Evolutionary conservation across 805 yeast species (phyloP).

Genomic region (Metschnikowia peoriensis): DNA sequence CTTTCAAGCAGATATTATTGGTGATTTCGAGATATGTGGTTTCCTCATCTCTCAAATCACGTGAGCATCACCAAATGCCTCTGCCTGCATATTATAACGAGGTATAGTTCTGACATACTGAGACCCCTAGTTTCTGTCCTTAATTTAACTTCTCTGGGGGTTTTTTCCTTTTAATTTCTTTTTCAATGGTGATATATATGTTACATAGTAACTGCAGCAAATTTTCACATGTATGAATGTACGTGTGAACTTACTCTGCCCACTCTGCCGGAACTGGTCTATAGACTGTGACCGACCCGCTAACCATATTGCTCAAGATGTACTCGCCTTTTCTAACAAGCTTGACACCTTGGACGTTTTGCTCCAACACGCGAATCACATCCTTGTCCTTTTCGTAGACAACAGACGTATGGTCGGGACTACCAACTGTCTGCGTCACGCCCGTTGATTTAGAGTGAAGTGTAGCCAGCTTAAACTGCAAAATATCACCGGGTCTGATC

Average conservation of each 20-base stretch:
- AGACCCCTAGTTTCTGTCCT: not conserved
- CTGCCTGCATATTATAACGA: not conserved
- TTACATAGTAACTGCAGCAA: not conserved
- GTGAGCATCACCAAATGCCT: too few relatives aligned
- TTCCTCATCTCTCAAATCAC: not conserved
- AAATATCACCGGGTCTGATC: conserved; percentile 53
- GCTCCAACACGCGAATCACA: conserved; percentile 43
- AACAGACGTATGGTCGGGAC: conserved; percentile 53
- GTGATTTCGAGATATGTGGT: not conserved
- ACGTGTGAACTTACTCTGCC: conserved; percentile 22
- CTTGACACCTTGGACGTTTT: conserved; percentile 46
- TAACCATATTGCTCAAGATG: conserved; percentile 33
- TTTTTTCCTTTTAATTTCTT: too few relatives aligned
- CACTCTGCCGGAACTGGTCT: conserved; percentile 49
- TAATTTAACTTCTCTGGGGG: not conserved
- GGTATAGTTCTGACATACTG: not conserved
- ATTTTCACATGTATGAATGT: not conserved
- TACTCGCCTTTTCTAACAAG: conserved; percentile 40
- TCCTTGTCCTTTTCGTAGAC: conserved; percentile 29
- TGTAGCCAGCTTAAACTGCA: conserved; percentile 45
- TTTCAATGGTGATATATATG: too few relatives aligned
- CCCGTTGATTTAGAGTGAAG: conserved; percentile 38
- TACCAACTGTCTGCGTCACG: conserved; percentile 41
- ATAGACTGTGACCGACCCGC: conserved; percentile 46
- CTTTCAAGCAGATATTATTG: not conserved